Evolutionary conservation across 345 rosid species (phyloP).

Genomic region (Eucalyptus globulus): DNA sequence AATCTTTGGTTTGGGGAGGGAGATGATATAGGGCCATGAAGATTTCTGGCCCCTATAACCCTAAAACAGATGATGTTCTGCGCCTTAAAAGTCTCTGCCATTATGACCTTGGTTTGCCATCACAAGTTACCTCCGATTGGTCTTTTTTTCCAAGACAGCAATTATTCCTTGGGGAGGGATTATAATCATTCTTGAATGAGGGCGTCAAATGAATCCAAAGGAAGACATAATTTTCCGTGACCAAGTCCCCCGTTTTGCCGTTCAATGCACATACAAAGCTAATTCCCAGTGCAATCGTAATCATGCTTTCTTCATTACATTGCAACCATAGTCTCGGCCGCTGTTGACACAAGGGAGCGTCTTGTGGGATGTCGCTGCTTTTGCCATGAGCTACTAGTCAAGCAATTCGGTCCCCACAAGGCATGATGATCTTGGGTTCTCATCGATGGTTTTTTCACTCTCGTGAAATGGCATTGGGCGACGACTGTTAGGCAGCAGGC

Average conservation of each 20-base stretch:
- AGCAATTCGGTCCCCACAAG: not conserved
- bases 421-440: not conserved
- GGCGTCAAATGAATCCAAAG: not conserved
- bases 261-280: not conserved
- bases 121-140: not conserved
- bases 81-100: not conserved
- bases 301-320: not conserved
- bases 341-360: not conserved
- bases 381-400: not conserved
- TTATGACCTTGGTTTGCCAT: not conserved
- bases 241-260: not conserved
- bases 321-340: not conserved
- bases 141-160: not conserved
- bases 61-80: not conserved
- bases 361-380: not conserved
- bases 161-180: not conserved
- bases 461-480: not conserved
- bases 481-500: not conserved
- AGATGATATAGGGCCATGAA: not conserved
- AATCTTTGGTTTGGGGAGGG: not conserved
- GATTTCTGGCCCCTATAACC: not conserved
- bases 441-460: not conserved
- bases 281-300: not conserved
- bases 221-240: not conserved
- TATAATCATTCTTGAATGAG: not conserved